These are phyloP conservation scores for Teunomyces aglyptinius DNA, from an alignment of 805 yeast species.

Conservation along the genomic window DNA sequence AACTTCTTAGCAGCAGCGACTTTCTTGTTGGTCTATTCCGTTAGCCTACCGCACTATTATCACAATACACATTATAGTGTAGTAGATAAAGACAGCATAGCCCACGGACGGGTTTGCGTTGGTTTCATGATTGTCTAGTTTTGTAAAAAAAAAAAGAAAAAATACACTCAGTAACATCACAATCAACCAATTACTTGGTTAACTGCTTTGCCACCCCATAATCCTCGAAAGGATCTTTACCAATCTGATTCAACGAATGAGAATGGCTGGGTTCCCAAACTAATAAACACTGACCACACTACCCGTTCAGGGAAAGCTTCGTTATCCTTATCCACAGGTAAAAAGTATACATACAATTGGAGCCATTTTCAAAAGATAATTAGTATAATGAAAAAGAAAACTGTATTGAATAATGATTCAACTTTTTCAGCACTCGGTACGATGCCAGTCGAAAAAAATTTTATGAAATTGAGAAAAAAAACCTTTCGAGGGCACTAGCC, in stretches of 20 bases:
- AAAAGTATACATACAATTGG: constrained; percentile 73
- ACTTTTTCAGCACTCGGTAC: background rate
- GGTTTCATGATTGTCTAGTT: constrained; percentile 5
- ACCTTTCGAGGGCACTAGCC: background rate
- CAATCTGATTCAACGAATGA: background rate
- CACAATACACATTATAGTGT: constrained; percentile 17
- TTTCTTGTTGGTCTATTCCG: constrained; percentile 70
- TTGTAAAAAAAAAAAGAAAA: constrained; percentile 2
- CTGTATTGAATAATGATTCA: background rate
- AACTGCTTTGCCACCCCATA: background rate
- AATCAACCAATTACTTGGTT: background rate
- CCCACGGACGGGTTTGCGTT: constrained; percentile 44
- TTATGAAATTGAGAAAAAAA: background rate
- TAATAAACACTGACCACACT: constrained; percentile 8
- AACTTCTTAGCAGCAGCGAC: constrained; percentile 77
- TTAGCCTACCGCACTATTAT: constrained; percentile 72
- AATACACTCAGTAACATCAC: constrained; percentile 5
- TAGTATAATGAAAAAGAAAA: constrained; percentile 8
- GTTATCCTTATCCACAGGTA: constrained; percentile 19
- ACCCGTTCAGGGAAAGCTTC: constrained; percentile 41
- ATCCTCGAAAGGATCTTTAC: background rate
- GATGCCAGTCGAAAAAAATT: background rate
- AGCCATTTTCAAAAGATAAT: constrained; percentile 59
- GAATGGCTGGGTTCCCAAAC: constrained; percentile 2
- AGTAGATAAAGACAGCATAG: constrained; percentile 46